Evolutionary conservation across 331 rosid genomes (phyloP).

Genomic region (Erythrophleum ivorense): DNA sequence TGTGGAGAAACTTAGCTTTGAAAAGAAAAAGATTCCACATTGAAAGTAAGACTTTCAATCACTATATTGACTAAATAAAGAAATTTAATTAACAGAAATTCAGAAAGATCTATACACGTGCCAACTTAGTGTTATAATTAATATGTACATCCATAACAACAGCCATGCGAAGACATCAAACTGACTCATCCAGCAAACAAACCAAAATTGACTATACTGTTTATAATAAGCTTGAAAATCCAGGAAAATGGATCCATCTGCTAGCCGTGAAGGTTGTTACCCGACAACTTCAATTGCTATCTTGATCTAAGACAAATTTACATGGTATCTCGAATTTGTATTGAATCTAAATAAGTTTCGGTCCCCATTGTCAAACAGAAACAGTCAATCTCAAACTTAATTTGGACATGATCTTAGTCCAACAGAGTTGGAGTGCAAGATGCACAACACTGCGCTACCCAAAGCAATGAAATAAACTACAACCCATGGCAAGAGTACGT

Average conservation of each 20-base stretch:
- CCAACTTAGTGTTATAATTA: neutral
- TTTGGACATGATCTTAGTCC: neutral
- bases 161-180: conserved; percentile 2
- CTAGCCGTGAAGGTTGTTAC: conserved; percentile 9
- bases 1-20: conserved; percentile 27
- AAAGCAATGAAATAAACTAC: conserved; percentile 13
- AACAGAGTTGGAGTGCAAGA: conserved; percentile 13
- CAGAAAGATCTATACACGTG: conserved; percentile 17
- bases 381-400: conserved; percentile 2
- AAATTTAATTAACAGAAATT: neutral
- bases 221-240: neutral
- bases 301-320: conserved; percentile 16
- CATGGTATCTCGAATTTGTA: neutral
- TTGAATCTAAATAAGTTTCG: neutral
- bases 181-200: conserved; percentile 21
- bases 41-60: conserved; percentile 41
- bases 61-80: neutral
- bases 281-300: neutral
- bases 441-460: neutral
- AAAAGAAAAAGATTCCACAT: conserved; percentile 53
- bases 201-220: neutral
- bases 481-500: conserved; percentile 32
- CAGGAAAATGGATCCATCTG: conserved; percentile 16
- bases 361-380: neutral
- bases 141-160: neutral